Base-by-base conservation (phyloP, 345 rosid genomes). In the Nephelium lappaceum region DNA sequence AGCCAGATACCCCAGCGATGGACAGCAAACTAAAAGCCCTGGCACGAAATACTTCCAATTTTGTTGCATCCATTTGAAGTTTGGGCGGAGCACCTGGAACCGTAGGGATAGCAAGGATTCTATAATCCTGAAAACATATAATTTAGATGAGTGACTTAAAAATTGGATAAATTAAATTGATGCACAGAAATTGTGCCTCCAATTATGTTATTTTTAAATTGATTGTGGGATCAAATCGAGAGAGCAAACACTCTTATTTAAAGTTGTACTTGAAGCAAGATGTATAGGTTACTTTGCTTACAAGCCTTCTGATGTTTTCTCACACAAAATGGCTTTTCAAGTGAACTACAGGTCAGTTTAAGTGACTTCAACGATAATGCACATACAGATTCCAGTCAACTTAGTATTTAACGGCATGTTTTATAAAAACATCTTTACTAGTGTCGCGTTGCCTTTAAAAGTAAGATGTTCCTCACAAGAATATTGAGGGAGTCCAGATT, bases 21-120 rank as follows among this genome's bases (percentile, higher is more conserved):
- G 93, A 90, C 66, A 91, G 87, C 84, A 93, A 88, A 85, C 95
- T 86, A 27, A 89, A 95, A 67, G 97, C 91, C 86, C 84, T 85
- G 39, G 81, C 86, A 11, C 87, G 81, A 77, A 87, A 86, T 18
- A 77, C 53, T 79, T 93, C 96, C 16, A 91, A 83, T 57, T 83
- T 73, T 0, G 82, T 71, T 71, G 91, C 76, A 76, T 93, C 92
- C 38, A 85, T 86, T 53, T 90, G 84, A 12, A 91, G 88, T 80
- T 93, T 89, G 11, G 98, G 98, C 63, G 96, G 98, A 76, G 84
- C 92, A 55, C 89, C 96, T 61, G 97, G 95, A 60, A 89, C 90
- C 2, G 95, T 91, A 1, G 99, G 99, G 80, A 93, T 86, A 42
- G 86, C 96, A 45, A 93, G 91, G 74, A 95, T 72, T 51, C 92